These are phyloP conservation scores for Monascus purpureus DNA, from an alignment of 495 filamentous ascomycete genomes.

Conservation along the genomic window DNA sequence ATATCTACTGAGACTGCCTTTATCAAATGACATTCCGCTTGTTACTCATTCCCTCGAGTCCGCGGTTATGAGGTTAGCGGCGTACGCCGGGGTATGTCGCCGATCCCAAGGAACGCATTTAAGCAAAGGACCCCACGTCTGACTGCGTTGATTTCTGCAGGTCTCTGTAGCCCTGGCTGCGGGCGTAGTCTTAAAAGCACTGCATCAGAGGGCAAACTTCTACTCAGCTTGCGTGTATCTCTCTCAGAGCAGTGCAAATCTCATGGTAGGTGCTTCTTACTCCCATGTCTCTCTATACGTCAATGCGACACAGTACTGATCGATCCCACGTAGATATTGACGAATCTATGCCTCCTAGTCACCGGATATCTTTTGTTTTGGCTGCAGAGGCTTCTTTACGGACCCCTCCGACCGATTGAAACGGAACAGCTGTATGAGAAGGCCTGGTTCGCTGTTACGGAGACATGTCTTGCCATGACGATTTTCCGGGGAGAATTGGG, in stretches of 20 bases:
- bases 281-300: neutral
- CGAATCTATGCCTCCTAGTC: constrained; percentile 70
- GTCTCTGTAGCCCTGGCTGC: constrained; percentile 65
- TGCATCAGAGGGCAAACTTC: constrained; percentile 92
- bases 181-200: constrained; percentile 72
- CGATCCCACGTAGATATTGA: constrained; percentile 78
- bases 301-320: no score
- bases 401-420: constrained; percentile 81
- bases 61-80: constrained; percentile 37
- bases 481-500: constrained; percentile 94
- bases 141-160: constrained; percentile 28
- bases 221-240: constrained; percentile 95
- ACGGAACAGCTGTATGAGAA: constrained; percentile 95
- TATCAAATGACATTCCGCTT: neutral
- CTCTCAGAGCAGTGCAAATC: constrained; percentile 83
- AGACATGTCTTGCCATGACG: constrained; percentile 97
- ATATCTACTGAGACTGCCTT: neutral
- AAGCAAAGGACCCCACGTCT: no score
- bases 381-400: constrained; percentile 82
- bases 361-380: constrained; percentile 67
- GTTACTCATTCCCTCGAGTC: constrained; percentile 8
- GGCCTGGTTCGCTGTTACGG: constrained; percentile 92
- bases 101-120: no score
- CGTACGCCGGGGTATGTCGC: constrained; percentile 36
- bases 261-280: constrained; percentile 51